Base-by-base conservation (phyloP, 768 basidiomycete genomes). In the Melanogaster broomeanus region DNA sequence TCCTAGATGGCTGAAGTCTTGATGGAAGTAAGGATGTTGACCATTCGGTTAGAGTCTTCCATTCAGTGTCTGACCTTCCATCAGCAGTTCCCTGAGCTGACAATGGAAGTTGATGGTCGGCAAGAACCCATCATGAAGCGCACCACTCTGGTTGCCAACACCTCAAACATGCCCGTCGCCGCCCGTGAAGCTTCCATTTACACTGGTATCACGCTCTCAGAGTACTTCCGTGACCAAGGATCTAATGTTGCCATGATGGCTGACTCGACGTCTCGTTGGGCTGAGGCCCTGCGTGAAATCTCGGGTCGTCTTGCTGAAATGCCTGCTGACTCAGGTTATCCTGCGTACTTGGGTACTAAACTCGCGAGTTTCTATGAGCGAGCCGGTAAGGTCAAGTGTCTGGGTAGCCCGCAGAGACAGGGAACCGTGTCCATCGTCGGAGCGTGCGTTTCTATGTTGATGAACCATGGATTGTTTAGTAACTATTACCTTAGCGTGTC, bases 81-180 rank as follows among this genome's bases (percentile, higher is more conserved):
- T 5, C 51, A 16, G 42, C 53, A 77, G 86, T 91, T 90, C 86
- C 97, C 97, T 40, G 76, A 92, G 71, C 78, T 99, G 27, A 92
- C 89, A 2, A 90, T 98, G 87, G 93, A 97, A 45, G 76, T 96
- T 48, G 87, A 82, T 21, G 85, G 90, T 58, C 92, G 93, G 45
- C 86, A 95, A 80, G 97, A 99, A 70, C 97, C 97, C 30, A 98
- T 99, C 79, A 99, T 99, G 97, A 99, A 99, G 74, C 95, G 97
- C 53, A 99, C 97, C 0, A 93, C 95, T 13, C 84, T 99, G 21
- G 95, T 99, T 54, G 97, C 97, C 59, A 99, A 99, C 70, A 99
- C 97, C 3, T 99, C 97, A 43, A 98, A 98, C 77, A 99, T 99
- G 97, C 97, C 97, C 60, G 97, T 99, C 61, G 97, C 97, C 39